Evolutionary conservation across 208 protist genomes (phyloP).

Genomic region (Leptomonas pyrrhocoris): DNA sequence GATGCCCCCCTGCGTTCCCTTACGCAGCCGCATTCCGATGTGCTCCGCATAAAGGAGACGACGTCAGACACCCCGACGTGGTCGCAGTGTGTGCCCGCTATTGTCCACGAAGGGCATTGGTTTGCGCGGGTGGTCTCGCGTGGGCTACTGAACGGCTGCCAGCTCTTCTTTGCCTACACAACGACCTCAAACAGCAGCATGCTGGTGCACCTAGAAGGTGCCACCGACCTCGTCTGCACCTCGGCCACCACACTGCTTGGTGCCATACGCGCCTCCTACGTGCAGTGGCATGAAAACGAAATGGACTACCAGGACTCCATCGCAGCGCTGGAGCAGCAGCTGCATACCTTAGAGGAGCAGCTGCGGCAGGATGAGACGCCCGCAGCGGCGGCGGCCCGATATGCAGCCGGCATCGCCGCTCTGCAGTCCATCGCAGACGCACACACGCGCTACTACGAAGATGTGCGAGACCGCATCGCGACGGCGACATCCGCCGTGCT

Average conservation of each 20-base stretch:
- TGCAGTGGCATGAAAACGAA: slow-evolving; percentile 52
- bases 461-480: slow-evolving; percentile 41
- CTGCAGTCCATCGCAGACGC: slow-evolving; percentile 63
- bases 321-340: slow-evolving; percentile 52
- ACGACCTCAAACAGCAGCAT: slow-evolving; percentile 52
- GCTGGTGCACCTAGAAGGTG: slow-evolving; percentile 57
- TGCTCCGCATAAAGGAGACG: slow-evolving; percentile 6
- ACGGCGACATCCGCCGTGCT: slow-evolving; percentile 25
- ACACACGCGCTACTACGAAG: slow-evolving; percentile 63
- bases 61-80: slow-evolving; percentile 11
- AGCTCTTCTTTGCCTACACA: slow-evolving; percentile 46
- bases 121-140: slow-evolving; percentile 51
- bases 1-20: slow-evolving; percentile 46
- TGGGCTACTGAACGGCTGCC: slow-evolving; percentile 46
- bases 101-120: slow-evolving; percentile 65
- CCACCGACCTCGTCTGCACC: slow-evolving; percentile 54
- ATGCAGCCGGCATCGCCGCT: slow-evolving; percentile 53
- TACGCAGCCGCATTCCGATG: slow-evolving; percentile 26
- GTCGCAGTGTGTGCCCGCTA: slow-evolving; percentile 32
- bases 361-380: slow-evolving; percentile 54
- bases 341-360: slow-evolving; percentile 35
- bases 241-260: slow-evolving; percentile 42
- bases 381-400: slow-evolving; percentile 59
- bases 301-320: slow-evolving; percentile 72
- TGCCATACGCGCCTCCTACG: slow-evolving; percentile 58